Evolutionary conservation across 164 flowering plant species (phyloP).

Genomic region (Berberis vulgaris): DNA sequence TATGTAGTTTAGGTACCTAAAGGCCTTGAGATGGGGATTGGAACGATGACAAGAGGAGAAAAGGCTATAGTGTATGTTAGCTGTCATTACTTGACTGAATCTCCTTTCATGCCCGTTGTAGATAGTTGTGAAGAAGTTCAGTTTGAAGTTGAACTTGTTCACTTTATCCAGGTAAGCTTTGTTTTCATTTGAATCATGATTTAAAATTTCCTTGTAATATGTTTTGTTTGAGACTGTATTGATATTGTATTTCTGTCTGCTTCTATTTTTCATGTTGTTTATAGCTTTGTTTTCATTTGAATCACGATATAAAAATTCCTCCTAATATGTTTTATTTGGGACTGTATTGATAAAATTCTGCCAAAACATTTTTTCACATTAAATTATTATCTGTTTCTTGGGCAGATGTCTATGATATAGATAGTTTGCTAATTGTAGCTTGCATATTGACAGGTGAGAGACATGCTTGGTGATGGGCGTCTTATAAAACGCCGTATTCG

Average conservation of each 20-base stretch:
- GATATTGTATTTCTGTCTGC: no score
- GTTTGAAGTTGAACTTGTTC: constrained; percentile 90
- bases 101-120: constrained; percentile 43
- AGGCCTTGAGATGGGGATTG: constrained; percentile 98
- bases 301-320: no score
- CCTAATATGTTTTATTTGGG: no score
- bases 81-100: constrained; percentile 54
- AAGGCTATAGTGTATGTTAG: constrained; percentile 74
- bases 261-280: no score
- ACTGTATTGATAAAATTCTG: no score
- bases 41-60: constrained; percentile 82
- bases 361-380: no score
- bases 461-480: constrained; percentile 98
- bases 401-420: not conserved
- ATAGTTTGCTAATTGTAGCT: not conserved
- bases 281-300: no score
- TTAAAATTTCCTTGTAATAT: no score
- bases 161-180: constrained; percentile 70
- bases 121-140: constrained; percentile 66
- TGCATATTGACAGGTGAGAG: constrained; percentile 55
- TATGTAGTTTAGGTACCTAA: constrained; percentile 66
- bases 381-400: not conserved
- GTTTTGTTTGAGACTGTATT: no score
- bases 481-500: constrained; percentile 84
- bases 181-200: not conserved